These are phyloP conservation scores for Fusarium temperatum DNA, from an alignment of 2,329 filamentous ascomycete genomes.

Conservation along the genomic window DNA sequence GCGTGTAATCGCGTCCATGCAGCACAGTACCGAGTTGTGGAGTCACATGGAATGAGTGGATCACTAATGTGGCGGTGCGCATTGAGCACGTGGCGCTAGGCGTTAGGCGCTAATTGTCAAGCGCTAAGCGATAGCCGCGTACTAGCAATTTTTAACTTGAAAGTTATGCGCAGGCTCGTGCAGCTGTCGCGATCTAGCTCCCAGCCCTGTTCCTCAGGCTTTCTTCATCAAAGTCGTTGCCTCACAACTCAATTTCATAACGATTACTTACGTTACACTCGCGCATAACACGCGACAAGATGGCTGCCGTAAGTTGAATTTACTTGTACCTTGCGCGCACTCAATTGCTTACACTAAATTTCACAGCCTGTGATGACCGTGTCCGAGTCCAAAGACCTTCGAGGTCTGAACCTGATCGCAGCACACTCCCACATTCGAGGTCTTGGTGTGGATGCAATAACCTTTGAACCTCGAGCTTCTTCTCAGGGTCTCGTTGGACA, in stretches of 20 bases:
- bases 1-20: background rate
- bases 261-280: conserved; percentile 10
- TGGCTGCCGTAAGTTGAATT: conserved; percentile 62
- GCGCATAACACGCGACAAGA: conserved; percentile 48
- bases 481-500: conserved; percentile 97
- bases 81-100: conserved; percentile 20
- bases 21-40: background rate
- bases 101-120: background rate
- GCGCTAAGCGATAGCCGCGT: conserved; percentile 35
- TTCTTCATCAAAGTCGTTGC: conserved; percentile 12
- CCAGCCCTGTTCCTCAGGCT: conserved; percentile 18
- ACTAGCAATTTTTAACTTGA: conserved; percentile 15
- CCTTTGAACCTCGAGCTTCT: conserved; percentile 82
- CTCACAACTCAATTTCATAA: conserved; percentile 21
- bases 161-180: conserved; percentile 18
- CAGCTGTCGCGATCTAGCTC: conserved; percentile 32
- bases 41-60: background rate
- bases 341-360: conserved; percentile 34
- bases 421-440: conserved; percentile 98
- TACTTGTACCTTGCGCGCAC: conserved; percentile 6
- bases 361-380: conserved; percentile 75
- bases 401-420: conserved; percentile 95
- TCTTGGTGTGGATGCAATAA: conserved; percentile 90
- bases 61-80: conserved; percentile 24
- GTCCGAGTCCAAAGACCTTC: conserved; percentile 94